Evolutionary conservation across 1,284 basidiomycete genomes (phyloP), one percentile per base, ranked within the genome.

Genomic region (Athelia psychrophila): DNA sequence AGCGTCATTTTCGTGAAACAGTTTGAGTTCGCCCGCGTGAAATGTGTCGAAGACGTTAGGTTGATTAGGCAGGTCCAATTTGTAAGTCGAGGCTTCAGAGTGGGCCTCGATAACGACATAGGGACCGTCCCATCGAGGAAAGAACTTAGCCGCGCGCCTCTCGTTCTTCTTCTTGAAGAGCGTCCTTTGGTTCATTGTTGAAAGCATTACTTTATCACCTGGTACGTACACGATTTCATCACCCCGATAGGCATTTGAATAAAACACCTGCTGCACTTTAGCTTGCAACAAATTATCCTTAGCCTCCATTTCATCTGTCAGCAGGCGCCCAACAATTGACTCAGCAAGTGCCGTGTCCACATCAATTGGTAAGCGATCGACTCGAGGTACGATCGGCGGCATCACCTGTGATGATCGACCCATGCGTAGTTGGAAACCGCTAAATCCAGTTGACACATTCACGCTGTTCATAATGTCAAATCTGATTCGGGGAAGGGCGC

Each of bases 381-480:
- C 13, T 38, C 10, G 15, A 18, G 38, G 22, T 23, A 23, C n/a
- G 22, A 42, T 42, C 4, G 55, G 53, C 1, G 55, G 58, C 13
- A 60, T 50, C 16, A 64, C 12, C 3, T 49, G 27, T 0, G 64
- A 62, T 15, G 49, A 51, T 15, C 46, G 49, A 2, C 59, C 57
- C 4, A 32, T 19, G 3, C 36, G 47, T 4, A 58, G 49, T 47
- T 62, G 52, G 64, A 74, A 74, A 1, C 65, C 70, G 0, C 68
- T 56, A 25, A 58, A 55, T 2, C 54, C 56, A 19, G 64, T 70
- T 6, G 65, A 52, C 54, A 27, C 33, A 18, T 51, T 67, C 6
- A 57, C 44, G 0, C 59, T 54, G 44, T 69, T 71, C 59, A 74
- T 73, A 55, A 66, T 64, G 0, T 59, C 56, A 50, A 73, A 74